Evolutionary conservation across 164 flowering plant species (phyloP).

Genomic region (Vitis riparia): DNA sequence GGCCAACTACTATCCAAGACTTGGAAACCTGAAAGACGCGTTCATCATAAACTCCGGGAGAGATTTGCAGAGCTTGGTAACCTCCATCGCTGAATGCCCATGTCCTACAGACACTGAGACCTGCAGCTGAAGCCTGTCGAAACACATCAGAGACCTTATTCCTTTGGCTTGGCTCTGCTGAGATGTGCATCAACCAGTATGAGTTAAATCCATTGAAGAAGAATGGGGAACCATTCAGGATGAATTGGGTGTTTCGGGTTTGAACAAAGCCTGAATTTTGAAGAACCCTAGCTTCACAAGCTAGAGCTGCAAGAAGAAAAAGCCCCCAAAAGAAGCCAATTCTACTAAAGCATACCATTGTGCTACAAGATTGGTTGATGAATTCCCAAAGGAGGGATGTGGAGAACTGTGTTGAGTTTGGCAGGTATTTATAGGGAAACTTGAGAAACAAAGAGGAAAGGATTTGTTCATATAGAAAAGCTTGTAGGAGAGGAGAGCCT

Average conservation of each 20-base stretch:
- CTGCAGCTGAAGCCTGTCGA: conserved; percentile 31
- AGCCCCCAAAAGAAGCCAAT: conserved; percentile 16
- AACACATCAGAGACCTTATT: conserved; percentile 31
- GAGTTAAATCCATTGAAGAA: conserved; percentile 52
- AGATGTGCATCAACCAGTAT: conserved; percentile 54
- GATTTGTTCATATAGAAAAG: not conserved
- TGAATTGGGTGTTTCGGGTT: conserved; percentile 24
- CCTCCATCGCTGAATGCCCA: conserved; percentile 63
- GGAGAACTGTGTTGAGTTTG: no score
- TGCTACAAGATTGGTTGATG: not conserved
- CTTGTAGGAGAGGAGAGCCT: not conserved
- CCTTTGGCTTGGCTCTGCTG: conserved; percentile 29
- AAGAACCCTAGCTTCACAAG: conserved; percentile 5
- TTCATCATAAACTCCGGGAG: conserved; percentile 47
- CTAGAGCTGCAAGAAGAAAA: conserved; percentile 35
- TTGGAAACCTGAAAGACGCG: conserved; percentile 34
- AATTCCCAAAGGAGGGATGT: not conserved
- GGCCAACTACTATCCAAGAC: no score
- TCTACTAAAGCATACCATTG: conserved; percentile 1
- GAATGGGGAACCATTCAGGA: conserved; percentile 26
- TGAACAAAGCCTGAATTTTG: conserved; percentile 21
- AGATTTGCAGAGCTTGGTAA: conserved; percentile 36
- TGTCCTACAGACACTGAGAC: conserved; percentile 43
- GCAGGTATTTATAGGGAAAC: no score
- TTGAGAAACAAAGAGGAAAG: no score